Percentiles rank a stretch among this genome's conserved stretches.
Evolutionary conservation across 225 moss, liverwort and hornwort species (phyloP).

Genomic region (Sphagnum contortum): DNA sequence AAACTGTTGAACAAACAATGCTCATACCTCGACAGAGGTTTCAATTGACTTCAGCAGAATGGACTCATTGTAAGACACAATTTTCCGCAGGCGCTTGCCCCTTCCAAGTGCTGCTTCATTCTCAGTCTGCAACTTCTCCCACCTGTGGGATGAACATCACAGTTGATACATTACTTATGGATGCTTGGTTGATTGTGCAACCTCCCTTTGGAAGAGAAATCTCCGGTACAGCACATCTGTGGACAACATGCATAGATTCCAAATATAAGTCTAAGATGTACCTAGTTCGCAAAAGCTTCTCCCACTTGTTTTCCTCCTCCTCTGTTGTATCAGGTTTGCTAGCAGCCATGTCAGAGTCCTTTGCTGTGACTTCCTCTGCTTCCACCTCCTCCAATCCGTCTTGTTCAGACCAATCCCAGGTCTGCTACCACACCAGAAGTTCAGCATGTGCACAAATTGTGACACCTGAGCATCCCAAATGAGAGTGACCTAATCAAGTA

Average conservation of each 20-base stretch:
- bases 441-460: neutral
- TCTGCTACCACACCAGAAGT: constrained; percentile 26
- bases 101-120: constrained; percentile 49
- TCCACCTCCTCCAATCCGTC: constrained; percentile 39
- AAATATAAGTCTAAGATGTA: constrained; percentile 2
- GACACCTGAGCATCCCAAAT: neutral
- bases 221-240: neutral
- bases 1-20: no score
- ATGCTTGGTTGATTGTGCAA: neutral
- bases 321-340: constrained; percentile 11
- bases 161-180: neutral
- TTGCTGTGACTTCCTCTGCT: constrained; percentile 30
- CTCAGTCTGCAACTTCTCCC: constrained; percentile 60
- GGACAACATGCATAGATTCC: neutral
- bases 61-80: constrained; percentile 36
- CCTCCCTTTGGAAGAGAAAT: neutral
- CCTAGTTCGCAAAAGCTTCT: constrained; percentile 66
- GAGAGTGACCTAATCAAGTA: neutral
- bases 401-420: constrained; percentile 68
- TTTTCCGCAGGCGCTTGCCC: constrained; percentile 53
- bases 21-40: constrained; percentile 46
- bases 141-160: constrained; percentile 25
- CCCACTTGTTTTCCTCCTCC: constrained; percentile 63
- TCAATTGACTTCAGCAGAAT: constrained; percentile 46
- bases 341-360: constrained; percentile 21